Base-by-base conservation (phyloP, 257 asterid species). In the Lycium barbarum region DNA sequence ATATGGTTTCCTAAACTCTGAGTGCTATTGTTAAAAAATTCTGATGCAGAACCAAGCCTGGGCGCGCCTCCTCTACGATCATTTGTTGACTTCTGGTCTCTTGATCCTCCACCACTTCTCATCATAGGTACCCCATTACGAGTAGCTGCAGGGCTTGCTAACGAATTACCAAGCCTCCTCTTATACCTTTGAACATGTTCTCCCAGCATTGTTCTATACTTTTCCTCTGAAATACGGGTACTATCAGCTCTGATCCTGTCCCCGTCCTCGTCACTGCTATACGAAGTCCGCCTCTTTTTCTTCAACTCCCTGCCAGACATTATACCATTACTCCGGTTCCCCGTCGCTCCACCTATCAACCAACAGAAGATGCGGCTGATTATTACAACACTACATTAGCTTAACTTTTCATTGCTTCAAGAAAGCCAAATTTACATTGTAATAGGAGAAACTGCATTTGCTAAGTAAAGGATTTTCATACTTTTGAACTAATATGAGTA, bases 131-230 rank as follows among this genome's bases (percentile, higher is more conserved):
- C 84, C 84, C 91, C 95, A 55, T 86, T 85, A 85, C 91, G 92
- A 22, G 91, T 58, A 1, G 92, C 79, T 70, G 92, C 91, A 71
- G 91, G 90, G 83, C 87, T 90, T 87, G 93, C 93, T 49, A 97
- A 88, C 47, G 95, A 84, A 83, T 91, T 91, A 85, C 89, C 91
- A 51, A 53, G 80, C 91, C 98, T 91, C 94, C 98, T 91, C 88
- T 92, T 97, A 70, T 94, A 97, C 90, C 93, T 95, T 83, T 91
- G 94, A 65, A 97, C 84, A 85, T 97, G 99, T 88, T 97, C 99
- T 66, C 98, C 99, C 74, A 97, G 96, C 99, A 97, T 97, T 73
- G 97, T 91, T 84, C 98, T 88, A 86, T 97, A 97, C 63, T 88
- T 89, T 86, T 95, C 97, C 91, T 97, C 99, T 2, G 99, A 93